Evolutionary conservation across 2,329 filamentous ascomycete genomes (phyloP).

Genomic region (Botrytis galanthina): DNA sequence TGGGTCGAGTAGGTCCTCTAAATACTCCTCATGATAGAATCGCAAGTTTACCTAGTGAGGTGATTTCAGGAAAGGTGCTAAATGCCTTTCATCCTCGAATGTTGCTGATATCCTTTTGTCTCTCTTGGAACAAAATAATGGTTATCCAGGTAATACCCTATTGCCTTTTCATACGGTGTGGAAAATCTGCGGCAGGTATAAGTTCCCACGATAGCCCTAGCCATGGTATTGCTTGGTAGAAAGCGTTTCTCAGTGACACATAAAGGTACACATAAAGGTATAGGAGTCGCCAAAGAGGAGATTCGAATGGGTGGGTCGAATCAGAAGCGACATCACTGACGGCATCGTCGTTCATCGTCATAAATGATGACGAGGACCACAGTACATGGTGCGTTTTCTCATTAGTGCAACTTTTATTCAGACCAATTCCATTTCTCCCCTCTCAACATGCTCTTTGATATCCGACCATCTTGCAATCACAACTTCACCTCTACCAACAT

Average conservation of each 20-base stretch:
- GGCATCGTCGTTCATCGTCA: neutral
- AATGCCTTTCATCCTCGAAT: neutral
- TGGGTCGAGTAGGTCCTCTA: neutral
- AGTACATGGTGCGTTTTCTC: neutral
- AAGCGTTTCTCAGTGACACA: neutral
- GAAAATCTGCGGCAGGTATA: no score
- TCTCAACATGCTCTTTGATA: conserved; percentile 27
- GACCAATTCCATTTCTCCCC: conserved; percentile 24
- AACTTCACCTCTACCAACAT: conserved; percentile 43
- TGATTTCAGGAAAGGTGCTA: neutral
- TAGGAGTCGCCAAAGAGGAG: neutral
- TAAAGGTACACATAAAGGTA: neutral
- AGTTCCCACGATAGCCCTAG: neutral
- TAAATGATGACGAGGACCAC: no score
- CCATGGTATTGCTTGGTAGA: no score
- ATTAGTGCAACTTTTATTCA: conserved; percentile 26
- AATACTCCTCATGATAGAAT: neutral
- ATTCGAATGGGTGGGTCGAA: neutral
- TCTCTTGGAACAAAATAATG: neutral
- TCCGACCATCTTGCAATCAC: conserved; percentile 43
- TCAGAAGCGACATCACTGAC: neutral
- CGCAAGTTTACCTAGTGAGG: neutral
- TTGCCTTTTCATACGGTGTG: no score
- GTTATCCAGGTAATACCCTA: neutral
- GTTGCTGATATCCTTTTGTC: neutral